These are phyloP conservation scores for Inga laurina DNA, from an alignment of 306 rosid genomes.

Conservation along the genomic window DNA sequence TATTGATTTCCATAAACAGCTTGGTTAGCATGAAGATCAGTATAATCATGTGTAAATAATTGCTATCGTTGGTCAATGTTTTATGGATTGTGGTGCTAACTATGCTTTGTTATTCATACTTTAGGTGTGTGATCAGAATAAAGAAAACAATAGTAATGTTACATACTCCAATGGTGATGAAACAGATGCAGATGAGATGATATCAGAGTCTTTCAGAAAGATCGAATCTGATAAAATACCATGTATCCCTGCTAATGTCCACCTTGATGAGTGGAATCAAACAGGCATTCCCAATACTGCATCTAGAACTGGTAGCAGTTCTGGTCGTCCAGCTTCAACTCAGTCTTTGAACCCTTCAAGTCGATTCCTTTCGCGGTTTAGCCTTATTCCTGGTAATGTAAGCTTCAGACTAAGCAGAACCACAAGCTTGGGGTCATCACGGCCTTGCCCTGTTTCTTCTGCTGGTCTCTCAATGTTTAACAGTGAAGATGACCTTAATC, in stretches of 20 bases:
- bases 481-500: conserved; percentile 61
- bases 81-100: conserved; percentile 34
- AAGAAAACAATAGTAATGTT: conserved; percentile 52
- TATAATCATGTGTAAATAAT: not conserved
- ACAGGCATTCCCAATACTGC: conserved; percentile 35
- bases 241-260: conserved; percentile 54
- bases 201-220: conserved; percentile 58
- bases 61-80: conserved; percentile 22
- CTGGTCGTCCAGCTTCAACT: conserved; percentile 53
- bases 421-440: conserved; percentile 83
- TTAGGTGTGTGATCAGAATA: conserved; percentile 69
- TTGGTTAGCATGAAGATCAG: not conserved
- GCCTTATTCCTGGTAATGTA: conserved; percentile 76
- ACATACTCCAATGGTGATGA: conserved; percentile 46
- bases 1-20: conserved; percentile 20
- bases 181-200: conserved; percentile 47
- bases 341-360: conserved; percentile 68
- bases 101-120: conserved; percentile 32
- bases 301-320: conserved; percentile 61
- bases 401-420: conserved; percentile 94
- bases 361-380: conserved; percentile 82
- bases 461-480: conserved; percentile 54
- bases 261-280: conserved; percentile 60
- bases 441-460: conserved; percentile 70
- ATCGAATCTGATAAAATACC: conserved; percentile 55